Percentiles rank a stretch among this genome's conserved stretches.
These are phyloP conservation scores for Salvia miltiorrhiza DNA, from an alignment of 257 asterid genomes.

Conservation along the genomic window DNA sequence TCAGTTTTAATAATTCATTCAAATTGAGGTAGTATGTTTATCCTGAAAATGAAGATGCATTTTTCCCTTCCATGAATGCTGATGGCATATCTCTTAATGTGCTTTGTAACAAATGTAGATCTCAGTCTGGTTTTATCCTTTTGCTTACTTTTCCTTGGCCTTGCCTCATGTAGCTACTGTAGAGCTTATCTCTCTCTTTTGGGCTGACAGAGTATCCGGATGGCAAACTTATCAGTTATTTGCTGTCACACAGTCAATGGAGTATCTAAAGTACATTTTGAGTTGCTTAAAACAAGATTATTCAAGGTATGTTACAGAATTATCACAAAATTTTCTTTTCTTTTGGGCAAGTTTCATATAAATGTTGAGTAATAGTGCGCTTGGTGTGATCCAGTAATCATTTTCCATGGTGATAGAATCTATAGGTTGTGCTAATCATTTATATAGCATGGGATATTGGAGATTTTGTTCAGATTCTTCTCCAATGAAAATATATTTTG, in stretches of 20 bases:
- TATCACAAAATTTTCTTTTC: not conserved
- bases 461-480: not conserved
- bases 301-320: constrained; percentile 37
- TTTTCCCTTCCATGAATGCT: not conserved
- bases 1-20: not conserved
- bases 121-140: not conserved
- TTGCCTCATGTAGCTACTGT: not conserved
- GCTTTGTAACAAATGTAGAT: not conserved
- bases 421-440: not conserved
- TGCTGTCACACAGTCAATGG: constrained; percentile 53
- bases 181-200: not conserved
- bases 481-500: not conserved
- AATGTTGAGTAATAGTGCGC: not conserved
- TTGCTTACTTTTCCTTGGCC: constrained; percentile 6
- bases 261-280: constrained; percentile 45
- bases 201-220: constrained; percentile 35
- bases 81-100: not conserved
- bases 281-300: constrained; percentile 36
- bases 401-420: not conserved
- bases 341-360: not conserved
- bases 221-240: constrained; percentile 51
- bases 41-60: not conserved
- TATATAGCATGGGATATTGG: not conserved
- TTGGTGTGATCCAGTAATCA: not conserved
- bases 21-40: not conserved